A percentile compares a stretch with the other conserved stretches of the same genome.
phyloP scores from a whole-genome alignment of 805 yeast genomes.

The Saccharomycopsis capsularis region DNA sequence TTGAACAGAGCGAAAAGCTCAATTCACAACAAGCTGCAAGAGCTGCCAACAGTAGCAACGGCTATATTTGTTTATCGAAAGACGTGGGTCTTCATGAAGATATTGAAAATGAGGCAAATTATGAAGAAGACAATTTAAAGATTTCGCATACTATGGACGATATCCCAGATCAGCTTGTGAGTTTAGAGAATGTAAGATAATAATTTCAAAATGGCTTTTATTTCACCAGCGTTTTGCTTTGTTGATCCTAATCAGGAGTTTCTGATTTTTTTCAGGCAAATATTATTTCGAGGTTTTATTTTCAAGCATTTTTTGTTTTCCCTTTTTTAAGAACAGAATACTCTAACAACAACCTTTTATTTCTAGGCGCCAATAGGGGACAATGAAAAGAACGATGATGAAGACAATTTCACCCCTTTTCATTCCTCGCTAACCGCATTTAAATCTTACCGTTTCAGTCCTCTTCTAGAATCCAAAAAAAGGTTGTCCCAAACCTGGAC shows the following conservation, averaged over 20 bases:
- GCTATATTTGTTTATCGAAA: no score
- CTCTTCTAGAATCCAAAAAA: conserved; percentile 19
- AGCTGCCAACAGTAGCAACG: no score
- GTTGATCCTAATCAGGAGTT: no score
- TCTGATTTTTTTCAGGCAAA: neutral
- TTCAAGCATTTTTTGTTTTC: neutral
- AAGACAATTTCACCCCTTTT: conserved; percentile 18
- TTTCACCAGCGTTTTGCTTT: no score
- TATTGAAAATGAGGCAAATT: no score
- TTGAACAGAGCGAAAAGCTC: no score
- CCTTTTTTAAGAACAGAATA: neutral
- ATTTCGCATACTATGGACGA: no score
- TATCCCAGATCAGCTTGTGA: no score
- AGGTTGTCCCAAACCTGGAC: conserved; percentile 23
- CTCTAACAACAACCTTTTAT: neutral
- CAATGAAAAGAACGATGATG: conserved; percentile 16
- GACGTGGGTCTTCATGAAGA: no score
- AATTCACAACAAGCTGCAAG: no score
- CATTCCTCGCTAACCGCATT: conserved; percentile 24
- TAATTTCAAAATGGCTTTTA: neutral
- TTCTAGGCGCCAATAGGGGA: conserved; percentile 9
- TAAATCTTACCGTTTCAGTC: conserved; percentile 25
- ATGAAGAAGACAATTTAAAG: no score
- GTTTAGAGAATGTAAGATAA: no score
- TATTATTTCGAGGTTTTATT: neutral